Evolutionary conservation across 176 grass and related monocot species (phyloP).

Genomic region (Hordeum marinum): DNA sequence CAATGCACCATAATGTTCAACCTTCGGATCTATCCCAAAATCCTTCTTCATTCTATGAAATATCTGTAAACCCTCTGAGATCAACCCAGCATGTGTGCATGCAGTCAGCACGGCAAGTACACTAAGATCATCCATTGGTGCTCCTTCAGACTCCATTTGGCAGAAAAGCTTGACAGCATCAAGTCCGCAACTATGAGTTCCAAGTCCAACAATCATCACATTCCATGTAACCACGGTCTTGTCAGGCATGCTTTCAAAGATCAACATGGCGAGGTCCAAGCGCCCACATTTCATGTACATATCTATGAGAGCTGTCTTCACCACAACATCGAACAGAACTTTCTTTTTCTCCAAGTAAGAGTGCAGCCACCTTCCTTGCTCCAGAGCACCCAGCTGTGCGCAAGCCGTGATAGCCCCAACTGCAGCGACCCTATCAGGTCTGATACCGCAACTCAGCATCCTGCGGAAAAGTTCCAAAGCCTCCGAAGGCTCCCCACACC

Average conservation of each 20-base stretch:
- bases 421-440: constrained; percentile 41
- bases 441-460: constrained; percentile 44
- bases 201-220: constrained; percentile 66
- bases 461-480: constrained; percentile 46
- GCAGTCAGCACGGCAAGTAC: constrained; percentile 47
- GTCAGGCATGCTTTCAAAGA: constrained; percentile 45
- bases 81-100: constrained; percentile 57
- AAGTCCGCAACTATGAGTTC: constrained; percentile 40
- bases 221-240: constrained; percentile 71
- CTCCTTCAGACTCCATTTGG: constrained; percentile 44
- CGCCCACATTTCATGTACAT: constrained; percentile 72
- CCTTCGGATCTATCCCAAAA: constrained; percentile 50
- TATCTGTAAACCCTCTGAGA: constrained; percentile 44
- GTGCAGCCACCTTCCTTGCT: constrained; percentile 78
- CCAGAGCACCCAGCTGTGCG: constrained; percentile 57
- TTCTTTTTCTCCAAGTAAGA: constrained; percentile 69
- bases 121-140: constrained; percentile 59
- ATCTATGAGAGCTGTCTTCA: constrained; percentile 56
- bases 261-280: constrained; percentile 38
- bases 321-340: constrained; percentile 45
- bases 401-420: constrained; percentile 60
- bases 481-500: constrained; percentile 37
- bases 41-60: constrained; percentile 53
- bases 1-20: constrained; percentile 63
- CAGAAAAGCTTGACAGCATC: constrained; percentile 48